Percentiles rank a stretch among this genome's conserved stretches.
Conservation (phyloP, 805 yeast genomes). For the Candida dajiaensis region DNA sequence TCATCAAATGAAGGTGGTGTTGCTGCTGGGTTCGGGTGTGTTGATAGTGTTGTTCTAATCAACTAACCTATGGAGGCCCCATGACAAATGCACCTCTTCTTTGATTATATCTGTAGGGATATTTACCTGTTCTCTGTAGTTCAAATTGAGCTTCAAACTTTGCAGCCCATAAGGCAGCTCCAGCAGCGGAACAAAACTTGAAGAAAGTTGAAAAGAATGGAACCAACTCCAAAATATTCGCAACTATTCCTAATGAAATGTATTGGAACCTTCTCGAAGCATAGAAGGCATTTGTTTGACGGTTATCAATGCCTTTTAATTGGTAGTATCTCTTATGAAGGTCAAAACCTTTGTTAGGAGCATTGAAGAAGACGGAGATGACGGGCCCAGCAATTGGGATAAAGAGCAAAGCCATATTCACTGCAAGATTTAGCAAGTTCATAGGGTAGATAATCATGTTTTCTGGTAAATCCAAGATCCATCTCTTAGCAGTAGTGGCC, state of each 20-base stretch:
- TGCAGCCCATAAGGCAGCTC: conserved; percentile 1
- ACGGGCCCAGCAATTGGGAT: not conserved
- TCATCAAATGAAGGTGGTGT: conserved; percentile 96
- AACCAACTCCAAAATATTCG: not conserved
- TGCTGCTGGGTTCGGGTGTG: conserved; percentile 98
- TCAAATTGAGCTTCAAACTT: not conserved
- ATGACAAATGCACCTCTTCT: not conserved
- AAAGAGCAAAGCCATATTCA: not conserved
- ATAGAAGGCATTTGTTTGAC: conserved; percentile 1
- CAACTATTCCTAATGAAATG: not conserved
- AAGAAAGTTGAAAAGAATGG: conserved; percentile 1
- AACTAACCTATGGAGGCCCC: conserved; percentile 4
- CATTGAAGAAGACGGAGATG: not conserved
- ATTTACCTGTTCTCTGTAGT: not conserved
- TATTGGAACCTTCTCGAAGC: not conserved
- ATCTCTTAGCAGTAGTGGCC: not conserved
- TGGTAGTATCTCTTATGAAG: not conserved
- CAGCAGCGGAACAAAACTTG: not conserved
- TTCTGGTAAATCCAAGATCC: not conserved
- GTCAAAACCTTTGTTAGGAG: not conserved
- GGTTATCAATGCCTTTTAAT: conserved; percentile 1
- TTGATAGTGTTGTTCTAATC: conserved; percentile 68
- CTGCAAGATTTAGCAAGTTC: not conserved
- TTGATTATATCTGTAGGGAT: not conserved
- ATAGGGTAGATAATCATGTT: not conserved